Evolutionary conservation across 2,329 filamentous ascomycete genomes (phyloP).

Genomic region (Setomelanomma holmii): DNA sequence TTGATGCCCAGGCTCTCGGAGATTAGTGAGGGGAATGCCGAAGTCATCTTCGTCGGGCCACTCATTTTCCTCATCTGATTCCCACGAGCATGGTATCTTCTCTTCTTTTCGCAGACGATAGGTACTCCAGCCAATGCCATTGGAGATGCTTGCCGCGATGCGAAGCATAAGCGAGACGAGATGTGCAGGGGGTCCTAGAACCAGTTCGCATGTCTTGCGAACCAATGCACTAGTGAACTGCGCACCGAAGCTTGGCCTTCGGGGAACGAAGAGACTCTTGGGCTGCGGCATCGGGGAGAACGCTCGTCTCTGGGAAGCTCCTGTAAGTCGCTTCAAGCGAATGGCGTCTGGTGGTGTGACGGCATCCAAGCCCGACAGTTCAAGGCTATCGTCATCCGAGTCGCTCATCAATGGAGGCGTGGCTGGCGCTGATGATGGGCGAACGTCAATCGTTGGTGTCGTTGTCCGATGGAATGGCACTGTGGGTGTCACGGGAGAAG

Average conservation of each 20-base stretch:
- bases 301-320: slow-evolving; percentile 64
- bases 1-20: slow-evolving; percentile 29
- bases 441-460: slow-evolving; percentile 26
- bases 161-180: slow-evolving; percentile 80
- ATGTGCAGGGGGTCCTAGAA: slow-evolving; percentile 81
- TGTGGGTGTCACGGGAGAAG: slow-evolving; percentile 33
- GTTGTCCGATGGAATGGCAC: slow-evolving; percentile 22
- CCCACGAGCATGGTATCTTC: slow-evolving; percentile 62
- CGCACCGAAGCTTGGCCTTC: slow-evolving; percentile 46
- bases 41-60: slow-evolving; percentile 66
- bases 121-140: slow-evolving; percentile 41
- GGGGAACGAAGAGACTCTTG: slow-evolving; percentile 69
- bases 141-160: slow-evolving; percentile 77
- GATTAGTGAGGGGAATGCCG: slow-evolving; percentile 55
- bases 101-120: slow-evolving; percentile 40
- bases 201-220: slow-evolving; percentile 76
- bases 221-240: slow-evolving; percentile 66
- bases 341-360: slow-evolving; percentile 50
- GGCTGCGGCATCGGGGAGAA: slow-evolving; percentile 73
- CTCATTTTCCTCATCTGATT: slow-evolving; percentile 60
- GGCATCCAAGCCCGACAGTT: slow-evolving; percentile 47
- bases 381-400: slow-evolving; percentile 53
- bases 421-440: slow-evolving; percentile 45
- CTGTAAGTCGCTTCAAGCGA: slow-evolving; percentile 52
- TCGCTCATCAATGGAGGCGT: slow-evolving; percentile 56